Evolutionary conservation across 495 filamentous ascomycete genomes (phyloP).

Genomic region (Extremus antarcticus): DNA sequence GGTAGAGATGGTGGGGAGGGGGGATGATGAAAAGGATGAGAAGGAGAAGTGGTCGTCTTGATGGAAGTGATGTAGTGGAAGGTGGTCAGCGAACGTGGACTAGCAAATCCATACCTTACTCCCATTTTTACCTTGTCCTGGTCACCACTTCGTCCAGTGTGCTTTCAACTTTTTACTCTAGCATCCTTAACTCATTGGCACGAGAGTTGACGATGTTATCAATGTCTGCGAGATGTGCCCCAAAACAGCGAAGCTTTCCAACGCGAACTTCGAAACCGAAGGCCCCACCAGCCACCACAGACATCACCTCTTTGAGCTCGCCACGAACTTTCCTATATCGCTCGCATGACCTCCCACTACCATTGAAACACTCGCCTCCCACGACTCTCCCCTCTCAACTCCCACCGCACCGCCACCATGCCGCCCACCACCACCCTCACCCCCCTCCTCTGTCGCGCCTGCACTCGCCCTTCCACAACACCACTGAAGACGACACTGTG

Average conservation of each 20-base stretch:
- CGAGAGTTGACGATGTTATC: too few relatives aligned
- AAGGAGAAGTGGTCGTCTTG: too few relatives aligned
- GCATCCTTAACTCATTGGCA: too few relatives aligned
- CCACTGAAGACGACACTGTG: conserved; percentile 2
- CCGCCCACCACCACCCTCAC: background rate
- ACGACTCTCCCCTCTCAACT: background rate
- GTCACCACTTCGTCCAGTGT: too few relatives aligned
- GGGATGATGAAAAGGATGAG: background rate
- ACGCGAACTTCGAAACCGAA: too few relatives aligned
- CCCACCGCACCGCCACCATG: background rate
- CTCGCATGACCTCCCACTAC: background rate
- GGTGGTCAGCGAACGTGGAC: too few relatives aligned
- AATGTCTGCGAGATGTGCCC: too few relatives aligned
- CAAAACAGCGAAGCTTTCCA: too few relatives aligned
- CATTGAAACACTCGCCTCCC: background rate
- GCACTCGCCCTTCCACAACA: conserved; percentile 4
- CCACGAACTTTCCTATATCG: background rate
- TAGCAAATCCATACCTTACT: too few relatives aligned
- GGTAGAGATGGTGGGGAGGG: background rate
- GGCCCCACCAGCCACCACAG: background rate
- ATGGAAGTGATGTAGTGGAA: too few relatives aligned
- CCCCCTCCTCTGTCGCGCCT: conserved; percentile 13
- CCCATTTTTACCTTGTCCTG: too few relatives aligned
- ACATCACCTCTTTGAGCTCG: background rate
- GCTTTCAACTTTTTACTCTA: too few relatives aligned